Evolutionary conservation across 441 rosid species (phyloP).

Genomic region (Gossypium lobatum): DNA sequence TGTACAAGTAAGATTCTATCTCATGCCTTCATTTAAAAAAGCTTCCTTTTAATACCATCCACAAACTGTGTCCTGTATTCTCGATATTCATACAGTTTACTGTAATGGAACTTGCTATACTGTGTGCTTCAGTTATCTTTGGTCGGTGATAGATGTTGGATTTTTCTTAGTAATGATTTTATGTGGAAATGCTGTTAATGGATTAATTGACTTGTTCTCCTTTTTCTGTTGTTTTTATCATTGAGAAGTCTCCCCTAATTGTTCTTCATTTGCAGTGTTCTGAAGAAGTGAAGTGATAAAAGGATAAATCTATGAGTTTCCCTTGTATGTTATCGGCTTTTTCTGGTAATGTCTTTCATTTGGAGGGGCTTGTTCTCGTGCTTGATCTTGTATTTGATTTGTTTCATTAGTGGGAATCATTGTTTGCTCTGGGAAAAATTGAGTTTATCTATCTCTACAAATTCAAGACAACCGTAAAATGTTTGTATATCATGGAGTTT

Average conservation of each 20-base stretch:
- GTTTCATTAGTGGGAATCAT: conserved; percentile 11
- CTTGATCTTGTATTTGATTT: conserved; percentile 20
- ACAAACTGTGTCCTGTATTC: not conserved
- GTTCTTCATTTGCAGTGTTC: conserved; percentile 50
- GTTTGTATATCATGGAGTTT: not conserved
- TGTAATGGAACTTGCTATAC: not conserved
- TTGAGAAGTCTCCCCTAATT: not conserved
- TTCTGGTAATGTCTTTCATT: conserved; percentile 18
- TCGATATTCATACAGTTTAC: not conserved
- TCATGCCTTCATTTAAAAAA: not conserved
- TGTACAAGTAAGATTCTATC: conserved; percentile 72
- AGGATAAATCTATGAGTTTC: conserved; percentile 9
- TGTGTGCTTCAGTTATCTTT: not conserved
- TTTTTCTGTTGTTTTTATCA: not conserved
- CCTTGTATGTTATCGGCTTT: conserved; percentile 15
- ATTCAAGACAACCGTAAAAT: not conserved
- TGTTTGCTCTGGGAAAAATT: conserved; percentile 11
- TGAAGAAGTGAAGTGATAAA: conserved; percentile 48
- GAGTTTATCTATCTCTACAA: conserved; percentile 8
- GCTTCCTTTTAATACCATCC: not conserved
- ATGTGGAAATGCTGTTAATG: not conserved
- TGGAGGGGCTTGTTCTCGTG: conserved; percentile 14
- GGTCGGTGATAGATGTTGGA: not conserved
- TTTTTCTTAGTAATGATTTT: not conserved
- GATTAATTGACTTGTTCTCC: not conserved